These are phyloP conservation scores for Apiospora malaysiana DNA, from an alignment of 2,329 filamentous ascomycete genomes.

Conservation along the genomic window DNA sequence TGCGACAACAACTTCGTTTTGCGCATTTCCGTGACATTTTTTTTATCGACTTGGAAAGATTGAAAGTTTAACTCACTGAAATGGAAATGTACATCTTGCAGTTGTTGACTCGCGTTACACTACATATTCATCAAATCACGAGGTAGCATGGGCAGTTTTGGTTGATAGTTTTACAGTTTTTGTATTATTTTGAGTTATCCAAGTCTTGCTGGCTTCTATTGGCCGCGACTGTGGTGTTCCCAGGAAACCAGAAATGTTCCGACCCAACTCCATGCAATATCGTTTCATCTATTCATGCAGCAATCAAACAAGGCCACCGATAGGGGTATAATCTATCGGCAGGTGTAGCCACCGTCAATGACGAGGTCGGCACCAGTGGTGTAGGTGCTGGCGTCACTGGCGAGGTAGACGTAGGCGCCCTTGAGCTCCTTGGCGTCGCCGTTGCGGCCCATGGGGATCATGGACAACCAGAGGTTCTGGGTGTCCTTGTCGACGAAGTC, in stretches of 20 bases:
- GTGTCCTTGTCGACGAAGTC: constrained; percentile 49
- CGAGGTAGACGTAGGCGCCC: constrained; percentile 70
- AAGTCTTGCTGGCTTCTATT: background rate
- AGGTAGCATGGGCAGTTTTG: background rate
- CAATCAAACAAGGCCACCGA: background rate
- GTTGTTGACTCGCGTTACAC: no score
- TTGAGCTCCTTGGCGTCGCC: constrained; percentile 70
- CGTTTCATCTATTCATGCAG: constrained; percentile 17
- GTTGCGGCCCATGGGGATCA: constrained; percentile 54
- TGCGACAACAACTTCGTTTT: no score
- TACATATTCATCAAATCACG: no score
- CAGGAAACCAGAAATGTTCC: constrained; percentile 7
- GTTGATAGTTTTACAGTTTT: background rate
- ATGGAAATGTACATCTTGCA: no score
- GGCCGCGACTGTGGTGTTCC: background rate
- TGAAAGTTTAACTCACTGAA: no score
- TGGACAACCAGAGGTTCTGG: constrained; percentile 40
- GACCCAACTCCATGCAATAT: constrained; percentile 13
- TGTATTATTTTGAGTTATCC: constrained; percentile 8
- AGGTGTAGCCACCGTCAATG: constrained; percentile 54
- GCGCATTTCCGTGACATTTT: no score
- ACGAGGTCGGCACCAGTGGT: constrained; percentile 62
- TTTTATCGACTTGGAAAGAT: no score
- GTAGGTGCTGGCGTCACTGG: constrained; percentile 70
- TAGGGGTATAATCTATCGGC: constrained; percentile 33